Percentiles rank a stretch among this genome's conserved stretches.
phyloP scores from a whole-genome alignment of 1,139 yeast species.

The Blastobotrys petasosporus region DNA sequence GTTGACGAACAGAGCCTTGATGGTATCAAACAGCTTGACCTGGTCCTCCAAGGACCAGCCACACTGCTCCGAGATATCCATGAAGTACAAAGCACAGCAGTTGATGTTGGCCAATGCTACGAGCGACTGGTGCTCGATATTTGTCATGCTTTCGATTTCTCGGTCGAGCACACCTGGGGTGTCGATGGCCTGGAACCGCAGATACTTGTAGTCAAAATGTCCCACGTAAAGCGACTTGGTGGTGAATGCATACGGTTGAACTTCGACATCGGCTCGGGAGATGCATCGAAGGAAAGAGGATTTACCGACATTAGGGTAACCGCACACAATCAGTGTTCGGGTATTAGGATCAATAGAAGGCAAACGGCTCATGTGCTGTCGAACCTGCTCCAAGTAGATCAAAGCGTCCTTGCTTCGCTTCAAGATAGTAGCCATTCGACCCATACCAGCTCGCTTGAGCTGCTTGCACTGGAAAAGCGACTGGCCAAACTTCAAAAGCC shows the following conservation, averaged over 20 bases:
- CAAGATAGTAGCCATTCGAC: slow-evolving; percentile 98
- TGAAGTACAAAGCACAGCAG: slow-evolving; percentile 91
- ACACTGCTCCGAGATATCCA: slow-evolving; percentile 99
- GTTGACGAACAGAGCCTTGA: slow-evolving; percentile 94
- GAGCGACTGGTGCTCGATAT: slow-evolving; percentile 98
- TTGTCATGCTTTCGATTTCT: slow-evolving; percentile 99
- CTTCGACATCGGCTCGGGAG: slow-evolving; percentile 98
- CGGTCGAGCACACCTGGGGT: slow-evolving; percentile 98
- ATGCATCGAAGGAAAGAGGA: slow-evolving; percentile 89
- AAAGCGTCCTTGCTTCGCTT: slow-evolving; percentile 94
- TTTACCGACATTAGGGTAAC: slow-evolving; percentile 98
- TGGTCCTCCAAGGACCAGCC: slow-evolving; percentile 97
- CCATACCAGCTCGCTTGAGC: slow-evolving; percentile 94
- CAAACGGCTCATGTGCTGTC: slow-evolving; percentile 97
- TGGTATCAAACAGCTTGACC: slow-evolving; percentile 92
- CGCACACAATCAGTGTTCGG: slow-evolving; percentile 93
- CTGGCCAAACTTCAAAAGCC: slow-evolving; percentile 94
- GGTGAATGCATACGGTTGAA: slow-evolving; percentile 98
- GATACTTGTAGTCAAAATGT: slow-evolving; percentile 94
- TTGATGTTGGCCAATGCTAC: slow-evolving; percentile 98
- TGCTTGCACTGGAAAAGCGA: slow-evolving; percentile 97
- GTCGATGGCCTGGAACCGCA: slow-evolving; percentile 97
- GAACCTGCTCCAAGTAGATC: slow-evolving; percentile 90
- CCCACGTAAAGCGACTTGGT: slow-evolving; percentile 94
- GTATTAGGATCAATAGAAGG: slow-evolving; percentile 99